Evolutionary conservation across 371 early-diverging fungal species (phyloP).

Genomic region (Zancudomyces culisetae): DNA sequence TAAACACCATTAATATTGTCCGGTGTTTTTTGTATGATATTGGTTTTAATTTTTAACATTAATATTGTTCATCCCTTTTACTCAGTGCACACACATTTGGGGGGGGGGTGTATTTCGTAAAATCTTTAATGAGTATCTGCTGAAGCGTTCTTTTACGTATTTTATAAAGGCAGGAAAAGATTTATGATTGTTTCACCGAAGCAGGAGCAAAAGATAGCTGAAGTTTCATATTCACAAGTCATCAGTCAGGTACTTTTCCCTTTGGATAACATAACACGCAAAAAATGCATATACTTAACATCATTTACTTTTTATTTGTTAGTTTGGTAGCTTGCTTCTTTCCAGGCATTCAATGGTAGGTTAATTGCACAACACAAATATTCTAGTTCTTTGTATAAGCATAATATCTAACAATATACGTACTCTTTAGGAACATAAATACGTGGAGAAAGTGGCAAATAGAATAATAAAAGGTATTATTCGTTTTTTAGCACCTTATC

Average conservation of each 20-base stretch:
- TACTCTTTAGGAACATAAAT: neutral
- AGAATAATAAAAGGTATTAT: conserved; percentile 26
- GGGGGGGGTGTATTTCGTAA: too few species aligned
- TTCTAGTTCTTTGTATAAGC: too few species aligned
- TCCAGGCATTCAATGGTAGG: too few species aligned
- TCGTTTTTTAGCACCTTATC: conserved; percentile 33
- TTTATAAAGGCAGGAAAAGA: conserved; percentile 20
- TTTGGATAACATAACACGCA: neutral
- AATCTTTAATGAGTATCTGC: too few species aligned
- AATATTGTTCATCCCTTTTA: too few species aligned
- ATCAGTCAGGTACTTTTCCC: neutral
- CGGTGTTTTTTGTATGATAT: neutral
- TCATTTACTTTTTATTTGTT: neutral
- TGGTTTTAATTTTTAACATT: conserved; percentile 8
- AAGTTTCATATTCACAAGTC: conserved; percentile 7
- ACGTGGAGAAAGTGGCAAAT: conserved; percentile 26
- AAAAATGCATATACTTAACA: neutral
- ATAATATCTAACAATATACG: neutral
- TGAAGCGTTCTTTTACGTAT: too few species aligned
- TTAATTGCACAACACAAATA: too few species aligned
- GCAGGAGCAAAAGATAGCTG: conserved; percentile 7
- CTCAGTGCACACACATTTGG: too few species aligned
- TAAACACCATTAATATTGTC: neutral
- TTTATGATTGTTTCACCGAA: conserved; percentile 14
- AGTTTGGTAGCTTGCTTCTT: neutral